Conservation (phyloP, 2,329 filamentous ascomycete species). For the Pseudomassariella vexata region DNA sequence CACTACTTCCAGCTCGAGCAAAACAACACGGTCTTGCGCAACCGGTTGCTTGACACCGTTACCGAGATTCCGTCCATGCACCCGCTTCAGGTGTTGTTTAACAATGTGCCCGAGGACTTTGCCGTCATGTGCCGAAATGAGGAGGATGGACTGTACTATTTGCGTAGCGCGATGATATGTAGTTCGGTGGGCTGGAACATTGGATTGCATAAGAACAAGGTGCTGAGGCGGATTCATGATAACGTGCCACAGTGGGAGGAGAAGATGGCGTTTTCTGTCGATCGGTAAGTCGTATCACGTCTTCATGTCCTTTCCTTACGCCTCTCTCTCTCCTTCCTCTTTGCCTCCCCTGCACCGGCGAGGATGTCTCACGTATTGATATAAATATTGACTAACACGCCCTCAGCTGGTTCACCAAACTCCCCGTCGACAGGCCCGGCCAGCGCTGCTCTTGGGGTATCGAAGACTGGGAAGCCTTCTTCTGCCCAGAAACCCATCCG, state of each 20-base stretch:
- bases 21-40: conserved; percentile 55
- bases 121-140: conserved; percentile 69
- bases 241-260: conserved; percentile 78
- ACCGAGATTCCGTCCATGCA: conserved; percentile 56
- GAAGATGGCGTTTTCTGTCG: conserved; percentile 86
- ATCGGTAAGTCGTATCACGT: conserved; percentile 48
- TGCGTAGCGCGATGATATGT: conserved; percentile 73
- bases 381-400: not conserved
- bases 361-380: not conserved
- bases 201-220: conserved; percentile 48
- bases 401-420: conserved; percentile 70
- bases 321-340: not conserved
- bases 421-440: conserved; percentile 68
- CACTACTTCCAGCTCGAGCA: conserved; percentile 60
- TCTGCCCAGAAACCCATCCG: conserved; percentile 47
- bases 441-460: conserved; percentile 82
- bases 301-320: not conserved
- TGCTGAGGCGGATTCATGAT: conserved; percentile 68
- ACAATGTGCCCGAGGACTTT: conserved; percentile 82
- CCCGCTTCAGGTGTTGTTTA: conserved; percentile 64
- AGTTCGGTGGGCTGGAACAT: conserved; percentile 78
- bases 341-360: not conserved
- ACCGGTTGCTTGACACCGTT: conserved; percentile 59
- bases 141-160: conserved; percentile 63
- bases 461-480: conserved; percentile 59